Base-by-base conservation (phyloP, 169 alveolate genomes). In the Cryptosporidium bovis region DNA sequence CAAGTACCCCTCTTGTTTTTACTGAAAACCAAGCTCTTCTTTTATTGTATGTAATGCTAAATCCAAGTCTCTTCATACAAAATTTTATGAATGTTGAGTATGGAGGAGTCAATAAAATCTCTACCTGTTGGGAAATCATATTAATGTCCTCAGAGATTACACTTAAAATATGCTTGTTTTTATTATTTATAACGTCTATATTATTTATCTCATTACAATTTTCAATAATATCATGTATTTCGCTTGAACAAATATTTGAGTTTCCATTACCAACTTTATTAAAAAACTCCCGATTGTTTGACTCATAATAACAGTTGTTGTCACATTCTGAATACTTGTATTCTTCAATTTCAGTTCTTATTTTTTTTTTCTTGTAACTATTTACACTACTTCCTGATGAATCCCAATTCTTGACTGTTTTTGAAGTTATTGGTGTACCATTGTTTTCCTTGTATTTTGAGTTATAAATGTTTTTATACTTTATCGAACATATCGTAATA, bases 21-120 rank as follows among this genome's bases (percentile, higher is more conserved):
- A 77, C 87, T 15, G 87, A 77, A 48, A 77, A 77, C 87, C 87
- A 77, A 12, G 87, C 87, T 40, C 87, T 77, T 62, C 71, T 77
- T 31, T 77, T 77, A 62, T 77, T 77, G 64, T 77, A 77, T 24
- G 71, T 77, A 13, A 77, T 77, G 8, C 71, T 56, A 60, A 77
- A 77, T n/a, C 87, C 87, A 31, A 77, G 64, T 66, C 87, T 77
- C 46, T 56, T 77, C 36, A 36, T 29, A 31, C 87, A 77, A 60
- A 77, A 77, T 24, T 62, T 77, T 24, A 77, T 77, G 24, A 60
- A 60, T 24, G 87, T 40, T 15, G 87, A 77, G 50, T 77, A 77
- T 3, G 87, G 87, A 60, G 87, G 87, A 24, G 64, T 71, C 27
- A 77, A 60, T 10, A 77, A 50, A 44, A 77, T 62, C 33, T 77